Conservation (phyloP, 306 rosid genomes). For the Begonia peltatifolia region DNA sequence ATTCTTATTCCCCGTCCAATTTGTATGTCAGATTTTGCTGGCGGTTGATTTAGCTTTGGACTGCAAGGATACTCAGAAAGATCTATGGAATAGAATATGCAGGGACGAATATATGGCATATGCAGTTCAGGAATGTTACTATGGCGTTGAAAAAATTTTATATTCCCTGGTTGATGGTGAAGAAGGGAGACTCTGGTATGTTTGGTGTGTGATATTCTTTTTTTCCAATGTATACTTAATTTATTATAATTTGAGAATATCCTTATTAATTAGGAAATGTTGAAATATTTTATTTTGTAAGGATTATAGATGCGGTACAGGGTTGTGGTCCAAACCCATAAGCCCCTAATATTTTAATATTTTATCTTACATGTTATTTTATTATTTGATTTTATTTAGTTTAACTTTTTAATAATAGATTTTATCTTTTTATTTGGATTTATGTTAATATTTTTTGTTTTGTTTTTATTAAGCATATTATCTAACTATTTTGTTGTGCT, state of each 20-base stretch:
- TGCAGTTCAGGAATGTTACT: conserved; percentile 84
- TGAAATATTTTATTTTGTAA: too few species aligned
- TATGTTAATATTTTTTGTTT: neutral
- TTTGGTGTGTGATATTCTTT: too few species aligned
- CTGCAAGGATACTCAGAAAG: conserved; percentile 77
- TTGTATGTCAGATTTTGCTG: conserved; percentile 52
- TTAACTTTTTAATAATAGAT: neutral
- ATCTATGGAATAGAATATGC: conserved; percentile 76
- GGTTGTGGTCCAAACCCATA: too few species aligned
- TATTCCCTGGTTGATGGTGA: conserved; percentile 65
- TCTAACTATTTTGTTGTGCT: conserved; percentile 1
- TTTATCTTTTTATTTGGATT: neutral
- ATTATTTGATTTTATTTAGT: neutral
- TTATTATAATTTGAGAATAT: conserved; percentile 6
- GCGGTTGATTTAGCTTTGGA: conserved; percentile 90
- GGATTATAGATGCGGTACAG: too few species aligned
- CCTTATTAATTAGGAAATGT: neutral
- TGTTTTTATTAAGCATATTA: neutral
- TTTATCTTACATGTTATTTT: neutral
- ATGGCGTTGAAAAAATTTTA: conserved; percentile 70
- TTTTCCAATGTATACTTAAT: conserved; percentile 1
- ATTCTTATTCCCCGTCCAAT: conserved; percentile 3
- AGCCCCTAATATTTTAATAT: too few species aligned
- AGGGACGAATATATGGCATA: conserved; percentile 93
- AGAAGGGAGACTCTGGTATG: conserved; percentile 91